Evolutionary conservation across 176 grass and related monocot genomes (phyloP), one percentile per base, ranked within the genome.

Genomic region (Luzula sylvatica): DNA sequence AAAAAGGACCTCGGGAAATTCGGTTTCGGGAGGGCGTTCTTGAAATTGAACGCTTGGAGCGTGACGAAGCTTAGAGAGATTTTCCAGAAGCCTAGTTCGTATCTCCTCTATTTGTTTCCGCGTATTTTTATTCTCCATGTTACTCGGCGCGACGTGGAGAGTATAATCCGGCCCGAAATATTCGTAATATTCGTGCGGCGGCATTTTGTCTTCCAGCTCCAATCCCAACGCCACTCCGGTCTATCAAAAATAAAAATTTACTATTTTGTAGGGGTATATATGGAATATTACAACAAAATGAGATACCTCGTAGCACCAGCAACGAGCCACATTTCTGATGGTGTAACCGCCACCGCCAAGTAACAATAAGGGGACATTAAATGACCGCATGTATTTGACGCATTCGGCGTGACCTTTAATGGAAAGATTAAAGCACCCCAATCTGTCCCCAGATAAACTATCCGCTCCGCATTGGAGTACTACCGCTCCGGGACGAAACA

Each of bases 111-210:
- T 28, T 25, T 90, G 68, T 0, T 53, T 50, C 1, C 32, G 65
- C 41, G 86, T 78, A 71, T 98, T 98, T 68, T 82, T 98, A 46
- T 98, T 98, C 65, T 98, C 81, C 93, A 98, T 90, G 64, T 98
- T 98, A 83, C 81, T 90, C 62, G 93, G 75, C 53, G 75, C 75
- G 25, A 87, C 81, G 72, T 78, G 85, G 74, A 98, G 85, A 56
- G 81, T 87, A 67, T 90, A 98, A 64, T 98, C 86, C 65, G 93
- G 93, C 52, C 86, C 86, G 3, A 98, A 98, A 53, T 90, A 98
- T 65, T 87, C 86, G 47, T 72, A 90, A 25, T 90, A 98, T 23
- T 98, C 82, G 8, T 90, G 77, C 3, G 49, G 23, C 66, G 93
- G 93, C 93, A 98, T 90, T 60, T 98, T 83, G 44, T 98, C 81